Evolutionary conservation across 805 yeast genomes (phyloP), one percentile per base, ranked within the genome.

Genomic region (Torulaspora maleeae): DNA sequence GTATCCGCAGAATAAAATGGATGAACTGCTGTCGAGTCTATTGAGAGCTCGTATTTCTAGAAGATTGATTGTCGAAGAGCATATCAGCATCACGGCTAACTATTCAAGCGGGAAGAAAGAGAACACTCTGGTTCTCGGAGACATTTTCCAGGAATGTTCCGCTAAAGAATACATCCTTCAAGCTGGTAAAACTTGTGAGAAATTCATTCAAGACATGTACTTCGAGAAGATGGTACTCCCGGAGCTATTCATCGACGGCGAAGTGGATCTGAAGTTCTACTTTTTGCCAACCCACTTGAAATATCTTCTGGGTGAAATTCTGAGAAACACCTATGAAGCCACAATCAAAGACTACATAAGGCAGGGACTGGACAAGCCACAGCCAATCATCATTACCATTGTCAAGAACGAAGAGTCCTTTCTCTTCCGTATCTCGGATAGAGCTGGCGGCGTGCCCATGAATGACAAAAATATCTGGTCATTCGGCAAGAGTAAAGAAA

Each of bases 21-120:
- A 91, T 59, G 70, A 68, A 13, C 78, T 90, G 57, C 79, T 90
- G 75, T 80, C 89, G 10, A 75, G 83, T 4, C 76, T 89, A 74
- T 68, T 91, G 35, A 73, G 96, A 44, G 86, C 95, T 4, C 77
- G 99, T 59, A 86, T 91, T 32, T 83, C 95, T 54, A 74, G 99
- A 67, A 73, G 98, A 55, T 83, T 91, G 38, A 83, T 91, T 51
- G 87, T 88, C 35, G 96, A 91, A 67, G 96, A 91, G 62, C 98
- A 93, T 67, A 68, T 87, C 30, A 80, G 93, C 8, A 74, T 93
- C 41, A 79, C 95, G 0, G 76, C 80, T 28, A 78, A 84, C 48
- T 83, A 79, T 62, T 66, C 69, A 42, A 60, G 64, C 15, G 76
- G 76, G 22, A 66, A 60, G 51, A 55, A 54, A 48, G 59, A 59